Conservation (phyloP, 2,329 filamentous ascomycete species). For the Trichophaea hybrida region DNA sequence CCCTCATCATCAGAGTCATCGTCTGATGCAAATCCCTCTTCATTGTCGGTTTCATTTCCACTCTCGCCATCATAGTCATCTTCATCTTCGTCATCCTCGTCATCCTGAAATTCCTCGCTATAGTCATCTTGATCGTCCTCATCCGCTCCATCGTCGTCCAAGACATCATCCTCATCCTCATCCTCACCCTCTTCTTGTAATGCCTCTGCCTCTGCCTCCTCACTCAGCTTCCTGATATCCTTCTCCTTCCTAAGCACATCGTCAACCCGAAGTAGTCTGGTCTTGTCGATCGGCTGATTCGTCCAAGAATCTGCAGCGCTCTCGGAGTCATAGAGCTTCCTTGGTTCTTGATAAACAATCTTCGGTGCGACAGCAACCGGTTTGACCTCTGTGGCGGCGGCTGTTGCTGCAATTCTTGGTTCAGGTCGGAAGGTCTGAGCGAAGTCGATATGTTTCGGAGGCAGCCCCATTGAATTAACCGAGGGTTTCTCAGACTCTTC, state of each 20-base stretch:
- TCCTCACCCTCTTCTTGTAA: constrained; percentile 53
- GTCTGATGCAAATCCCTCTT: constrained; percentile 47
- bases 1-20: constrained; percentile 49
- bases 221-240: constrained; percentile 66
- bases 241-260: constrained; percentile 87
- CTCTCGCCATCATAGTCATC: constrained; percentile 29
- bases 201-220: constrained; percentile 84
- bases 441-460: background rate
- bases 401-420: background rate
- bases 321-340: constrained; percentile 76
- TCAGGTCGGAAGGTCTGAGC: background rate
- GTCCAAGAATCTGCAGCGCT: constrained; percentile 92
- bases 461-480: constrained; percentile 16
- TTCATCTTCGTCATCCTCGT: constrained; percentile 30
- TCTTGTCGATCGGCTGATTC: constrained; percentile 48
- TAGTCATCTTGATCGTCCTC: constrained; percentile 51
- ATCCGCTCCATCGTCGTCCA: constrained; percentile 37
- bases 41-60: constrained; percentile 70
- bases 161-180: constrained; percentile 34
- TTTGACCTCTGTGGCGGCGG: background rate
- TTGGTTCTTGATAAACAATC: constrained; percentile 28
- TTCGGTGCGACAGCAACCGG: constrained; percentile 25
- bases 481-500: constrained; percentile 19
- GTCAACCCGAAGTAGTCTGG: constrained; percentile 65
- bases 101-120: constrained; percentile 40